Percentiles rank a stretch among this genome's conserved stretches.
Conservation (phyloP, 2,329 filamentous ascomycete species). For the Aspergillus udagawae region DNA sequence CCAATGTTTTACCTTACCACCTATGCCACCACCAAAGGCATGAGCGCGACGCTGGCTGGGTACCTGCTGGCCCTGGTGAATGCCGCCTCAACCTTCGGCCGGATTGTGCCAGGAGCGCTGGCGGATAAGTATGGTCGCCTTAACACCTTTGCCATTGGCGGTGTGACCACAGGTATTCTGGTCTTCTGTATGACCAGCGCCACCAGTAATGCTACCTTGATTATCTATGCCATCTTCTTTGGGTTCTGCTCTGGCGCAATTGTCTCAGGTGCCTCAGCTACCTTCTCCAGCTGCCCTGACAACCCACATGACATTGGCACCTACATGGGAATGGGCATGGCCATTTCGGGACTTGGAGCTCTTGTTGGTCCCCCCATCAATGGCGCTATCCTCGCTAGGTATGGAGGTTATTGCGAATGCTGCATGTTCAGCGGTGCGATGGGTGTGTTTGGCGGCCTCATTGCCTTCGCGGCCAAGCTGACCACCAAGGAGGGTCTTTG, state of each 20-base stretch:
- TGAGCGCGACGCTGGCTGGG: conserved; percentile 50
- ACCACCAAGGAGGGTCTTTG: background rate
- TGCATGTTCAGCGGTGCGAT: conserved; percentile 3
- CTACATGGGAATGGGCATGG: conserved; percentile 50
- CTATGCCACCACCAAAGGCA: conserved; percentile 30
- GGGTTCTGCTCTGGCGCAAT: conserved; percentile 46
- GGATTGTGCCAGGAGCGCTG: conserved; percentile 52
- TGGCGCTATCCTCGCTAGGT: conserved; percentile 41
- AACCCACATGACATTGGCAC: conserved; percentile 50
- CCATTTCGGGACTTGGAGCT: conserved; percentile 42
- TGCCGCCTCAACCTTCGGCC: conserved; percentile 53
- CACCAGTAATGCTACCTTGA: conserved; percentile 25
- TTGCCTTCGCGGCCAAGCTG: background rate
- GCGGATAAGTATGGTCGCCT: conserved; percentile 53
- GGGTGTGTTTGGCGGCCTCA: background rate
- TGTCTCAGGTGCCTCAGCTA: conserved; percentile 35
- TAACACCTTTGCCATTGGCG: conserved; percentile 45
- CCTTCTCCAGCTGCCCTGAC: conserved; percentile 27
- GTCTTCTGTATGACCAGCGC: conserved; percentile 33
- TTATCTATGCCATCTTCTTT: conserved; percentile 36
- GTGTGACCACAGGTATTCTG: conserved; percentile 35
- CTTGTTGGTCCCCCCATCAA: conserved; percentile 51
- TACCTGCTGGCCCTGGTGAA: conserved; percentile 66
- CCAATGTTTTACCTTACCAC: no score
- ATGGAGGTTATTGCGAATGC: conserved; percentile 1